Evolutionary conservation across 495 filamentous ascomycete species (phyloP).

Genomic region (Talaromyces borbonicus): DNA sequence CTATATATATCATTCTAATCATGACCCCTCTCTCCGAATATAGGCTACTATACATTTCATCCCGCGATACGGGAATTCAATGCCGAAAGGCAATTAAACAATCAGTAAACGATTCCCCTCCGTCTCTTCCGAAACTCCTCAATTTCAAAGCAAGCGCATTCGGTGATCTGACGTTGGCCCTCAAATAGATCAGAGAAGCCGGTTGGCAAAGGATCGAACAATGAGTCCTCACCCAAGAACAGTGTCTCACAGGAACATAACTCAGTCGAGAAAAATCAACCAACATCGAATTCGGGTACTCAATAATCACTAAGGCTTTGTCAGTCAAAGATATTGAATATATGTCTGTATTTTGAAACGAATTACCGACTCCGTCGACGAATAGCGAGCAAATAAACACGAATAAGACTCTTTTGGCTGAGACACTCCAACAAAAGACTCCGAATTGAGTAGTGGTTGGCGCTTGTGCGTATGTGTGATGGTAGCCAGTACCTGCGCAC

Average conservation of each 20-base stretch:
- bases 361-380: no score
- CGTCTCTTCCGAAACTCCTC: background rate
- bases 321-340: no score
- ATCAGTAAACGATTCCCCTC: background rate
- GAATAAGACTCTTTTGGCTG: no score
- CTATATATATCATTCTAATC: no score
- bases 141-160: background rate
- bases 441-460: no score
- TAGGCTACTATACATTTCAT: conserved; percentile 26
- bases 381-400: no score
- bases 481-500: no score
- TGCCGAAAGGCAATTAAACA: background rate
- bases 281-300: background rate
- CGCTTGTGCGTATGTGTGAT: no score
- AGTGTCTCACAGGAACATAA: background rate
- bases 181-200: conserved; percentile 9
- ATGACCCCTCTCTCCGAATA: background rate
- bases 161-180: background rate
- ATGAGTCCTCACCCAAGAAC: background rate
- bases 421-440: no score
- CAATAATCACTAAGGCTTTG: no score
- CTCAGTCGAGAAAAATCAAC: background rate
- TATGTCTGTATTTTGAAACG: no score
- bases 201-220: background rate
- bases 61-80: conserved; percentile 15